Conservation (phyloP, 345 rosid species). For the Trapa incisa region DNA sequence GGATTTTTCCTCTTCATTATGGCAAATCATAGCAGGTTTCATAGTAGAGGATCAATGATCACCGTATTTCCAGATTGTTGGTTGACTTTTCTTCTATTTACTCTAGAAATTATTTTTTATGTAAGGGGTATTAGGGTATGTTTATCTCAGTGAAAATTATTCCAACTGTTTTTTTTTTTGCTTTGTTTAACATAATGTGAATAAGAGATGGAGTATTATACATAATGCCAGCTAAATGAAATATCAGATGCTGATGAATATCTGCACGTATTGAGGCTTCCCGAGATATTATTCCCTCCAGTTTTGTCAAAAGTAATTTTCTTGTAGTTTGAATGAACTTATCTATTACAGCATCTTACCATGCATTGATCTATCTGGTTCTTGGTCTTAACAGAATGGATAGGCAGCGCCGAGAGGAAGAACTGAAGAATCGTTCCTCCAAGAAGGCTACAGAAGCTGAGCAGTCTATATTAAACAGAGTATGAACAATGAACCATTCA, state of each 20-base stretch:
- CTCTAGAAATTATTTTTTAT: background rate
- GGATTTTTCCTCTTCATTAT: background rate
- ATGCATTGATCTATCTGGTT: too few relatives aligned
- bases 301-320: background rate
- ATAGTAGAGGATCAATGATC: background rate
- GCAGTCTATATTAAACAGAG: conserved; percentile 73
- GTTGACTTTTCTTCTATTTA: background rate
- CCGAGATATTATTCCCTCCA: background rate
- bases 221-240: background rate
- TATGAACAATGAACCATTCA: conserved; percentile 11
- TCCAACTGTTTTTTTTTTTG: background rate
- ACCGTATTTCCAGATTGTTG: background rate
- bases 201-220: background rate
- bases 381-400: conserved; percentile 53
- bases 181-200: background rate
- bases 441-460: conserved; percentile 77
- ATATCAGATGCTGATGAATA: background rate
- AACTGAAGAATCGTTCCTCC: conserved; percentile 68
- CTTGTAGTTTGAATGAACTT: too few relatives aligned
- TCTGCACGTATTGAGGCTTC: background rate
- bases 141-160: background rate
- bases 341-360: too few relatives aligned
- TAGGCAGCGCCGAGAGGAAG: conserved; percentile 95
- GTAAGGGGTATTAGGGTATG: background rate
- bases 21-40: background rate